Base-by-base conservation (phyloP, 192 early-diverging fungal species). In the Linnemannia hyalina region DNA sequence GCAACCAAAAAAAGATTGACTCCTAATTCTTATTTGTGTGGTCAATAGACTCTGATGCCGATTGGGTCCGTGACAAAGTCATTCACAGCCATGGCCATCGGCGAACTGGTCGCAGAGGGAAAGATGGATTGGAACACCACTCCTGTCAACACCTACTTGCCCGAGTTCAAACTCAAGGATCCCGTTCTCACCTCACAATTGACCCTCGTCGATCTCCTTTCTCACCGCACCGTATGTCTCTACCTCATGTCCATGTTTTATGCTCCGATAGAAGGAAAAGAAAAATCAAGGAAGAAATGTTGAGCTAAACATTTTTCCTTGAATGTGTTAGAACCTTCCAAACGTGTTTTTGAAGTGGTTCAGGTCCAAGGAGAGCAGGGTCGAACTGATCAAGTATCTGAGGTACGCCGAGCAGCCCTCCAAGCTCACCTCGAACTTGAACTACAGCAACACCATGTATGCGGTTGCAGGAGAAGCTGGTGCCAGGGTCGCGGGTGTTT, bases 391-490 rank as follows among this genome's bases (percentile, higher is more conserved):
- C 46, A 73, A 47, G 20, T 65, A 65, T 9, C 35, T 77, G 3
- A 42, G 23, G 6, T 29, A 77, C 47, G 41, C 54, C 23, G 49
- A 72, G 0, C 7, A 57, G 23, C 11, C n/a, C 40, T n/a, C 49
- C 35, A 79, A 79, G 16, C 42, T 79, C 22, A 16, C 36, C 6
- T 42, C 70, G 4, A 44, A 4, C 1, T 29, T 15, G 4, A 47
- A 41, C 9, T 79, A 79, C 40, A 60, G 49, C 77, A 79, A 79
- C n/a, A 32, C n/a, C 35, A 72, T 70, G 70, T 79, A 79, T 40
- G 68, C 70, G 0, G 70, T 79, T 13, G 77, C 77, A 57, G 77
- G 77, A 11, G 77, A 79, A 32, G 77, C 77, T 1, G 77, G 69
- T 8, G 68, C 77, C 2, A 79, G 36, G 55, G 69, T 79, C 36